Percentiles rank a stretch among this genome's conserved stretches.
Evolutionary conservation across 2,329 filamentous ascomycete species (phyloP).

Genomic region (Paraphoma chrysanthemicola): DNA sequence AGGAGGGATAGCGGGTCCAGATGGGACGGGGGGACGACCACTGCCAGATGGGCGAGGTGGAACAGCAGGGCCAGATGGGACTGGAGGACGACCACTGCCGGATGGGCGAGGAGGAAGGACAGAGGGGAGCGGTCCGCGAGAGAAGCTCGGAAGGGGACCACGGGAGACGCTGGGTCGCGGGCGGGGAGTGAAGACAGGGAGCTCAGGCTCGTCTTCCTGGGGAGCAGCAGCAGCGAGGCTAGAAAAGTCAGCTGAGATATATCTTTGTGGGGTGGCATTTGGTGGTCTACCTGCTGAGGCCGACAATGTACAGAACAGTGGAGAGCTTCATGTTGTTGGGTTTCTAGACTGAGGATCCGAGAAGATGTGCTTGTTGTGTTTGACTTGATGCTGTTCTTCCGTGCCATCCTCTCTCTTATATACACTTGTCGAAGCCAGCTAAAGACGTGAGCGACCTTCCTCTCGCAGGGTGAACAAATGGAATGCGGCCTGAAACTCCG

Average conservation of each 20-base stretch:
- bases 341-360: neutral
- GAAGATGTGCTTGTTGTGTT: constrained; percentile 10
- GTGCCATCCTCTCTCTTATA: constrained; percentile 12
- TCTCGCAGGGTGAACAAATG: constrained; percentile 4
- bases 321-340: constrained; percentile 34
- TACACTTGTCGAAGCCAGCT: constrained; percentile 9
- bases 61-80: neutral
- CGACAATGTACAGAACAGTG: constrained; percentile 23
- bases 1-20: neutral
- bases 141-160: constrained; percentile 3
- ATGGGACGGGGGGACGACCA: neutral
- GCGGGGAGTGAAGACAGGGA: constrained; percentile 9
- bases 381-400: neutral
- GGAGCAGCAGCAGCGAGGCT: constrained; percentile 28
- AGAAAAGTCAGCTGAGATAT: constrained; percentile 6
- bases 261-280: neutral
- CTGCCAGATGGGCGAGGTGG: constrained; percentile 3
- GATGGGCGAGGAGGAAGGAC: constrained; percentile 1
- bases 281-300: constrained; percentile 24
- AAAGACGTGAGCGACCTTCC: neutral
- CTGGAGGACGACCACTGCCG: neutral
- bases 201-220: constrained; percentile 19
- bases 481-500: constrained; percentile 1
- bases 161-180: constrained; percentile 13
- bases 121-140: neutral